These are phyloP conservation scores for Linnemannia exigua DNA, from an alignment of 192 early-diverging fungal genomes.

Conservation along the genomic window DNA sequence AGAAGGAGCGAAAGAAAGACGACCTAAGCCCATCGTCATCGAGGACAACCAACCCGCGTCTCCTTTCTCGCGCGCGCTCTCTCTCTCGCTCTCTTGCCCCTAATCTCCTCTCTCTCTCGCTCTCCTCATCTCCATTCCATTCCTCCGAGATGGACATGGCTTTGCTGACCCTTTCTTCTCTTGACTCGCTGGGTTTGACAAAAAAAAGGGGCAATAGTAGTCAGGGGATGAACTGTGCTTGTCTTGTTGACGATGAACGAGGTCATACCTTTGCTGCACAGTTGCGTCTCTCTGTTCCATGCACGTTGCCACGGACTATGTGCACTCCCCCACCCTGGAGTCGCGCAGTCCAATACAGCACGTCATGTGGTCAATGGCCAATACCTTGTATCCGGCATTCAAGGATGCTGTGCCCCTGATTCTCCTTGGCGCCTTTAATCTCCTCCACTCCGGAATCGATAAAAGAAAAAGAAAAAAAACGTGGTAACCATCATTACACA, in stretches of 20 bases:
- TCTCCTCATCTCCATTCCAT: not conserved
- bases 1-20: not conserved
- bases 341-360: too few relatives aligned
- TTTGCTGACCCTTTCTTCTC: not conserved
- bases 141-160: not conserved
- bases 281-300: not conserved
- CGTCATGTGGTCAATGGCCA: too few relatives aligned
- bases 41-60: too few relatives aligned
- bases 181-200: not conserved
- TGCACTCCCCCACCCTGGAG: not conserved
- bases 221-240: not conserved
- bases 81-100: not conserved
- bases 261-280: not conserved
- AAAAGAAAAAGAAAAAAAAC: not conserved
- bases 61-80: not conserved
- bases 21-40: not conserved
- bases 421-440: too few relatives aligned
- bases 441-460: too few relatives aligned
- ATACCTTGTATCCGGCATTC: too few relatives aligned
- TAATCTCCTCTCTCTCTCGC: not conserved
- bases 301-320: constrained; percentile 7
- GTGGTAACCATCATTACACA: not conserved
- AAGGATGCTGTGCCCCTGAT: too few relatives aligned
- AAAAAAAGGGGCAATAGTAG: not conserved
- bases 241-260: not conserved